Percentiles rank a stretch among this genome's conserved stretches.
Conservation (phyloP, 2,329 filamentous ascomycete species). For the Calonectria henricotiae region DNA sequence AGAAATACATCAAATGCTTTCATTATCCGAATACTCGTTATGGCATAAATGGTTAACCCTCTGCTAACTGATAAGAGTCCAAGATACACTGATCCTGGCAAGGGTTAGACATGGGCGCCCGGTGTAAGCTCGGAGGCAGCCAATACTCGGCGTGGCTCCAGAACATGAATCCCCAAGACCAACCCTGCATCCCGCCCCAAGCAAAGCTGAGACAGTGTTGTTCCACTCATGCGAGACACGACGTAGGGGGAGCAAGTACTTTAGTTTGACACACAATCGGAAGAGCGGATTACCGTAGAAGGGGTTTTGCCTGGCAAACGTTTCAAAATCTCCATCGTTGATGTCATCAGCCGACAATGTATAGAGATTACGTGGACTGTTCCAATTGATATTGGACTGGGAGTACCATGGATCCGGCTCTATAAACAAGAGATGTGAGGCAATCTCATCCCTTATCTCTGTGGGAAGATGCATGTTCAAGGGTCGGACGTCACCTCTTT, state of each 20-base stretch:
- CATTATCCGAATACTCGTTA: too few relatives aligned
- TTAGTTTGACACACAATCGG: not conserved
- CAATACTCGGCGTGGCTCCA: too few relatives aligned
- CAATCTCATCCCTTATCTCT: not conserved
- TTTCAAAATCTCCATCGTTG: not conserved
- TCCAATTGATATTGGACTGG: not conserved
- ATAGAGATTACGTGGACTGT: too few relatives aligned
- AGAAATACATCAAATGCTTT: too few relatives aligned
- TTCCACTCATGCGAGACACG: not conserved
- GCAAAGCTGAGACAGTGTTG: not conserved
- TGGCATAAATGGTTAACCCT: too few relatives aligned
- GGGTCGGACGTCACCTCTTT: too few relatives aligned
- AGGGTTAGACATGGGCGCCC: too few relatives aligned
- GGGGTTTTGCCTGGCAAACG: not conserved
- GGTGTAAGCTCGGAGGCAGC: too few relatives aligned
- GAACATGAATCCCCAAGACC: not conserved
- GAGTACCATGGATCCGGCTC: not conserved
- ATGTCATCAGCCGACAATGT: too few relatives aligned
- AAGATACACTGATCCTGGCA: too few relatives aligned
- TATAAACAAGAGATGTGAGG: not conserved
- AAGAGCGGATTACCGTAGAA: not conserved
- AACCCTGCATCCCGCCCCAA: not conserved
- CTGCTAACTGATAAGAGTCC: too few relatives aligned
- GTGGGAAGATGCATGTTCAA: not conserved
- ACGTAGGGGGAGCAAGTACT: not conserved